Base-by-base conservation (phyloP, 208 protist species). In the Porcisia hertigi region DNA sequence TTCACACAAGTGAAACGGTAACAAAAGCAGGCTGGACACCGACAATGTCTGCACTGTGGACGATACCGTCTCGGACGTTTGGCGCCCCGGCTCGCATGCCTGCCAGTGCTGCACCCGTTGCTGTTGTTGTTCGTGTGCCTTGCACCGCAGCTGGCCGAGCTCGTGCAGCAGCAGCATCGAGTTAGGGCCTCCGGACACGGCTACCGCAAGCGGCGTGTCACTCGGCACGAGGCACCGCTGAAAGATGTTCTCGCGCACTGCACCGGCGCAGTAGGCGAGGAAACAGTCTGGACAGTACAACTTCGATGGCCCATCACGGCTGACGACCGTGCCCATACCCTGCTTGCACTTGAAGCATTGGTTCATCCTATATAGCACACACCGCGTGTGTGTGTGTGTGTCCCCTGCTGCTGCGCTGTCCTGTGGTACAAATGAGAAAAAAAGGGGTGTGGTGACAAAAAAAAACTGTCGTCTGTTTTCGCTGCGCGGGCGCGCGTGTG, bases 201-300 rank as follows among this genome's bases (percentile, higher is more conserved):
- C 91, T 39, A 97, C 85, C 8, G 82, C 87, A 0, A 97, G 45
- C 6, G 93, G 91, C 20, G 83, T 76, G n/a, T 90, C 85, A 25
- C 74, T 87, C 1, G 93, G 86, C 4, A 93, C 16, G 30, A 45
- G 79, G 65, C 93, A 96, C n/a, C 87, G 78, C 65, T 77, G 76
- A 45, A 96, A 85, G 16, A 86, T 57, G 70, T 75, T 83, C 47
- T 97, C 91, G 0, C 90, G 86, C 36, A 91, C 75, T 2, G 69
- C 83, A 1, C 70, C 73, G 14, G 85, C 78, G 76, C 85, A 88
- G 83, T 93, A 97, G 49, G 75, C 65, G 52, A 82, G 80, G 69
- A 95, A 95, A 64, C 93, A 97, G 34, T 87, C 69, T 1, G 60
- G 49, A 73, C 93, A 97, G 85, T 97, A 97, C 23, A 86, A 75